Conservation (phyloP, 176 grass and related monocot species). For the Triticum aestivum region IWGSC_CS_RefSeq_v2.1 NC_057803.1:235226002-235226501, state of each 20-base stretch:
- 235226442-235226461: neutral
- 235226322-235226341: neutral
- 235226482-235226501: neutral
- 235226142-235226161: neutral
- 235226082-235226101: neutral
- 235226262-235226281: neutral
- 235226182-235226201: neutral
- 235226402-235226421: neutral
- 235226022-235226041: neutral
- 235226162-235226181: too few species aligned
- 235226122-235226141: neutral
- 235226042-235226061: neutral
- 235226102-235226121: neutral
- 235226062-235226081: neutral
- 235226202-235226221: neutral
- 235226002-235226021: too few species aligned
- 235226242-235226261: neutral
- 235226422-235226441: neutral
- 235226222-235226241: neutral
- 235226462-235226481: neutral
- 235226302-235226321: neutral
- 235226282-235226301: neutral
- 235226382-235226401: neutral
- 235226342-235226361: neutral
- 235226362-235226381: neutral